Percentiles rank a stretch among this genome's conserved stretches.
phyloP scores from a whole-genome alignment of 2,329 filamentous ascomycete genomes.

The Aspergillus alliaceus region DNA sequence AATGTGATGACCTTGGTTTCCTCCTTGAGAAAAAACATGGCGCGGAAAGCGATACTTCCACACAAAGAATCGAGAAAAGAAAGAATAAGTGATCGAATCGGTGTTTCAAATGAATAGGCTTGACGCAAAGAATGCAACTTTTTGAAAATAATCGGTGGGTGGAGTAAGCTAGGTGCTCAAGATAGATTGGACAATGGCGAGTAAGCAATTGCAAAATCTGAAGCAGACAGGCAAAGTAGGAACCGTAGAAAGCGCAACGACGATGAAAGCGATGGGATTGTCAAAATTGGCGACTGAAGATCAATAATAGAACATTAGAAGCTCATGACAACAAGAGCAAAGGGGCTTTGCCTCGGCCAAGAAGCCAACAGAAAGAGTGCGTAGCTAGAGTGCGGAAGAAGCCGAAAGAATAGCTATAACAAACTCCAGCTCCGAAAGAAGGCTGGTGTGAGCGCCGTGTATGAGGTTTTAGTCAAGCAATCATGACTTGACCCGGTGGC shows the following conservation, averaged over 20 bases:
- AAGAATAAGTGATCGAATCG: not conserved
- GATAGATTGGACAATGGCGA: not conserved
- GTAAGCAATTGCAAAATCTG: no score
- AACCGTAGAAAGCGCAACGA: slow-evolving; percentile 3
- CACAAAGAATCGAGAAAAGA: not conserved
- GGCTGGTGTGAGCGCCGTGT: slow-evolving; percentile 1
- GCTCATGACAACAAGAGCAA: slow-evolving; percentile 8
- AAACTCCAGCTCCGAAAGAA: slow-evolving; percentile 3
- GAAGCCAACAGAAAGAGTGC: not conserved
- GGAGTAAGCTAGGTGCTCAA: not conserved
- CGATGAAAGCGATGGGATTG: not conserved
- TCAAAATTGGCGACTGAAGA: slow-evolving; percentile 1
- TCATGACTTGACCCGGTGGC: slow-evolving; percentile 2
- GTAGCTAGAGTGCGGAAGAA: slow-evolving; percentile 1
- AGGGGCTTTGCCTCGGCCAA: not conserved
- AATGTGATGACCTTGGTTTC: slow-evolving; percentile 92
- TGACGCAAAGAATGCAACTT: not conserved
- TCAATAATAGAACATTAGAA: slow-evolving; percentile 6
- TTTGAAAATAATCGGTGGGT: not conserved
- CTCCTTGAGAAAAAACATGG: slow-evolving; percentile 98
- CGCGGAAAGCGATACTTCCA: slow-evolving; percentile 24
- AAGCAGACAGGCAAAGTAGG: not conserved
- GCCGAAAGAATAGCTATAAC: not conserved
- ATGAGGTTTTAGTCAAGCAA: slow-evolving; percentile 3
- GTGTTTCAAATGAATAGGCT: not conserved